Conservation (phyloP, 495 filamentous ascomycete species). For the Neurospora tetraspora region DNA sequence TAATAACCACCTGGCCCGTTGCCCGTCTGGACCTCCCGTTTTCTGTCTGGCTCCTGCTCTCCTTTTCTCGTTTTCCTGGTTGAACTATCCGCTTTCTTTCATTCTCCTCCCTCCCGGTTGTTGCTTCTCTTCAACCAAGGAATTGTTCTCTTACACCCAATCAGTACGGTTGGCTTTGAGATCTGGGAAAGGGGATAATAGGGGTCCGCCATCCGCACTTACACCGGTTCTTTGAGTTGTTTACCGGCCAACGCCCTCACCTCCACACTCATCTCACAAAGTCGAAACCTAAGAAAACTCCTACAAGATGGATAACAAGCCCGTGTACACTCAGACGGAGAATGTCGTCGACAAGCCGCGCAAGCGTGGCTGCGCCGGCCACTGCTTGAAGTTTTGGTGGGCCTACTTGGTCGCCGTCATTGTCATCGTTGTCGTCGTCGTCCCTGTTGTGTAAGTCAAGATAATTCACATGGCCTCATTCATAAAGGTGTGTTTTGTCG, state of each 20-base stretch:
- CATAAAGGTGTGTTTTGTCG: background rate
- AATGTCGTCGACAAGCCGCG: constrained; percentile 13
- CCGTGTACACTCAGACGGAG: constrained; percentile 14
- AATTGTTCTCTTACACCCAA: background rate
- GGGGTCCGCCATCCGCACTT: background rate
- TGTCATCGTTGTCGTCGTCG: constrained; percentile 47
- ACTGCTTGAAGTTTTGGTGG: constrained; percentile 60
- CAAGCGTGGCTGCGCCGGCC: constrained; percentile 23
- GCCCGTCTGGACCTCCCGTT: background rate
- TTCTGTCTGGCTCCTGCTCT: background rate
- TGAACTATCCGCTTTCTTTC: background rate
- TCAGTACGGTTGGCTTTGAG: background rate
- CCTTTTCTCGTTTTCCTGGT: background rate
- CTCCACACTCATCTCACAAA: constrained; percentile 1
- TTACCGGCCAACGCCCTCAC: background rate
- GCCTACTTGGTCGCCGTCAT: constrained; percentile 51
- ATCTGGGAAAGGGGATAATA: background rate
- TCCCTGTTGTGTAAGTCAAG: constrained; percentile 55
- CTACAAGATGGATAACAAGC: constrained; percentile 12
- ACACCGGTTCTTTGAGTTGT: background rate
- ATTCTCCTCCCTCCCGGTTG: background rate
- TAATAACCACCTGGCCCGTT: background rate
- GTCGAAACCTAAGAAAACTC: background rate
- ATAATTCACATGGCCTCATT: background rate
- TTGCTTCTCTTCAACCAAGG: background rate